These are phyloP conservation scores for Vaccinium darrowii DNA, from an alignment of 148 eudicot species.

Conservation along the genomic window DNA sequence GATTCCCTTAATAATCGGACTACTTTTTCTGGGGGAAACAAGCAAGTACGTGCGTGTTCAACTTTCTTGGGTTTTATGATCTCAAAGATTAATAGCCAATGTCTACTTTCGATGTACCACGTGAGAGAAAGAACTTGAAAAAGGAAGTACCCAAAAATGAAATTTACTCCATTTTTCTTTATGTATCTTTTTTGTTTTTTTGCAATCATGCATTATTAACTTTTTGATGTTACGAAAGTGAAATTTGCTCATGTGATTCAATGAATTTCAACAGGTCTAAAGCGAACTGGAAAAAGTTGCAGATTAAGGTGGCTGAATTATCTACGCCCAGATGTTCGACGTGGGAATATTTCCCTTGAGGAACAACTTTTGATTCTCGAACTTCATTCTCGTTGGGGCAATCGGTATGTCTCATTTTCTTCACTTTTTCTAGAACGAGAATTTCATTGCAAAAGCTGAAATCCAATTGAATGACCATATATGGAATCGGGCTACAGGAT, in stretches of 20 bases:
- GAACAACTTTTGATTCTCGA: constrained; percentile 88
- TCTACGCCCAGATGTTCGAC: constrained; percentile 89
- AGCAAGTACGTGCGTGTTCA: background rate
- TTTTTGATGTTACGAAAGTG: constrained; percentile 13
- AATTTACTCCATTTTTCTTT: background rate
- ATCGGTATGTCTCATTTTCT: constrained; percentile 38
- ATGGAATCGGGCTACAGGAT: no score
- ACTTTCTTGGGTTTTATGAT: constrained; percentile 8
- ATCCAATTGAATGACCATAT: no score
- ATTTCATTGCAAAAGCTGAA: no score
- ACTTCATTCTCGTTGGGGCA: constrained; percentile 98
- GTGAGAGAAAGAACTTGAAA: background rate
- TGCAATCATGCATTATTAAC: background rate
- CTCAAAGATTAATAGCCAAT: background rate
- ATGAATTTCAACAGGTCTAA: constrained; percentile 47
- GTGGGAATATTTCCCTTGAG: constrained; percentile 86
- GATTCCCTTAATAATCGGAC: background rate
- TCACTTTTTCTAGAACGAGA: no score
- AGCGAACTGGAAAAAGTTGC: constrained; percentile 92
- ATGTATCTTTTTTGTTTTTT: background rate
- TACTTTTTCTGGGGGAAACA: background rate
- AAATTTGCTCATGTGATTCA: background rate
- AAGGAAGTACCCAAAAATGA: background rate
- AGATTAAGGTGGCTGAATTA: constrained; percentile 86
- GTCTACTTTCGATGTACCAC: constrained; percentile 3